Base-by-base conservation (phyloP, 2,329 filamentous ascomycete genomes). In the Phialophora tarda region DNA sequence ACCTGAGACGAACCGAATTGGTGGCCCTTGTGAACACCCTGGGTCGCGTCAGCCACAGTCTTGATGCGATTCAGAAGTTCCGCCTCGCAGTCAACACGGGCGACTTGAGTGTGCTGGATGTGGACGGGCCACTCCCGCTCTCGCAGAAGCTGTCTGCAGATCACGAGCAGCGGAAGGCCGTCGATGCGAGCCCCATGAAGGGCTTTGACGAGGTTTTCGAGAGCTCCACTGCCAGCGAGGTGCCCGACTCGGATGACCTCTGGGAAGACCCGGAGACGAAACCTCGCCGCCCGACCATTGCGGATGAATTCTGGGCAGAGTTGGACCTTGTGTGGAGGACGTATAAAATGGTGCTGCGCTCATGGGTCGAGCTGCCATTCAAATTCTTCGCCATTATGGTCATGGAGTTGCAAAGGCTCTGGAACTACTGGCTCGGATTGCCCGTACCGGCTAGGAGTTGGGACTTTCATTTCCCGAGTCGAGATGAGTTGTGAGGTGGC, bases 1-100 rank as follows among this genome's bases (percentile, higher is more conserved):
- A 86, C 14, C 85, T 98, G 23, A 88, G 93, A 76, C 86, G 95
- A 70, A 98, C 94, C 0, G 95, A 99, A 79, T 84, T 99, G 11
- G 95, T 99, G 23, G 92, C 95, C 1, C 84, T 99, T 23, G 90
- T 98, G 80, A 99, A 99, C 79, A 98, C 95, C 0, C 89, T 97
- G 66, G 92, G 91, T 32, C 88, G 94, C 41, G 88, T 98, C 69
- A 92, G 91, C 69, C 89, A 91, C 77, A 95, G 92, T 60, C 80
- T 99, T 68, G 83, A 85, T 38, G 89, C 92, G 0, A 85, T 97
- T 51, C 86, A 88, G 63, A 83, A 88, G 62, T 98, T 99, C 81
- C 82, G 85, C 48, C 77, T 79, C 59, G 80, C 83, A 7, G 73
- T 81, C 64, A 75, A 78, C n/a, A 72, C 76, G 10, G 78, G 75